These are phyloP conservation scores for Psilocybe mexicana DNA, from an alignment of 1,284 basidiomycete species.

Conservation along the genomic window DNA sequence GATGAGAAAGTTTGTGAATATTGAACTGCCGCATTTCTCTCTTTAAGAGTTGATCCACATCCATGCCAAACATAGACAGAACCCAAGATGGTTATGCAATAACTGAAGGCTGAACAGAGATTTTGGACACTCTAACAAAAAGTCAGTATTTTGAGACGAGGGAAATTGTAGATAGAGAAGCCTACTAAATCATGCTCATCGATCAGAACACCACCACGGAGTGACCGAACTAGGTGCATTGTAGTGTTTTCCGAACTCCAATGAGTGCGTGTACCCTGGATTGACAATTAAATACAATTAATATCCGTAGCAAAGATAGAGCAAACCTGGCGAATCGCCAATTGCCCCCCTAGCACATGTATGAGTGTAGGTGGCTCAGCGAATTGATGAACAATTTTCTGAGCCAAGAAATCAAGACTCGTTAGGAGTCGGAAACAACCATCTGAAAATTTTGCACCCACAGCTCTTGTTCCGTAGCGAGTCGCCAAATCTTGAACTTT, in stretches of 20 bases:
- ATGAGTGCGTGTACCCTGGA: conserved; percentile 64
- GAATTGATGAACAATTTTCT: conserved; percentile 58
- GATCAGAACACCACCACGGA: conserved; percentile 53
- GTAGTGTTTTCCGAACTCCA: conserved; percentile 79
- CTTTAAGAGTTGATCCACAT: conserved; percentile 56
- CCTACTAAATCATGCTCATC: conserved; percentile 75
- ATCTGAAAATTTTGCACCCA: conserved; percentile 31
- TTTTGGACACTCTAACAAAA: conserved; percentile 55
- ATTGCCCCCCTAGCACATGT: conserved; percentile 60
- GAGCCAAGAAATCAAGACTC: conserved; percentile 7
- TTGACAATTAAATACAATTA: background rate
- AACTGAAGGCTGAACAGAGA: conserved; percentile 79
- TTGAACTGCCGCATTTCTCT: conserved; percentile 58
- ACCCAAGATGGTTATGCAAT: conserved; percentile 68
- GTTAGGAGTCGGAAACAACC: background rate
- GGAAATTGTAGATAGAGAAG: conserved; percentile 11
- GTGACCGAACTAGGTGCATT: conserved; percentile 69
- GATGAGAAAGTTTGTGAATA: conserved; percentile 56
- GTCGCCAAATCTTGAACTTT: conserved; percentile 71
- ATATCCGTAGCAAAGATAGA: background rate
- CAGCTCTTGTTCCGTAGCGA: conserved; percentile 65
- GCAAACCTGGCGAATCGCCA: conserved; percentile 67
- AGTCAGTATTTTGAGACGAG: background rate
- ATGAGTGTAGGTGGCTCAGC: conserved; percentile 65
- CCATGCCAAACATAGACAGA: conserved; percentile 80